Evolutionary conservation across 306 rosid species (phyloP), one percentile per base, ranked within the genome.

Genomic region (Carpinus viminea): DNA sequence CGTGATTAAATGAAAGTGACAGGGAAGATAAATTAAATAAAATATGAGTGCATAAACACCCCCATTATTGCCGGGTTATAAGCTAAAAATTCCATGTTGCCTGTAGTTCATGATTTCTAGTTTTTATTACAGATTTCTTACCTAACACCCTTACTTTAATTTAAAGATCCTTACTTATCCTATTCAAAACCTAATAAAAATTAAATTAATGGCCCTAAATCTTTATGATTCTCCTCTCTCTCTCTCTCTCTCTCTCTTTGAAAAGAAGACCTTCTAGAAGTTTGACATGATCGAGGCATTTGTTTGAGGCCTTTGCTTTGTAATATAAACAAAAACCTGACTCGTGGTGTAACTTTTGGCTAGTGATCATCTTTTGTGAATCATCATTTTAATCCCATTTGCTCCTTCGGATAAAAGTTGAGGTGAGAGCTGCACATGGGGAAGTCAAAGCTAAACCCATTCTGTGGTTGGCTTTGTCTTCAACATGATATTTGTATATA

Each of bases 1-100:
- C 45, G 31, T 76, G 28, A n/a, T 66, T 17, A 8, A 9, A 9
- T 66, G 47, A 4, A 28, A 62, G 75, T 9, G 72, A 61, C 34
- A 53, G 56, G 50, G 50, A 9, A 81, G 77, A 57, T 65, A 53
- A 72, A 80, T n/a, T 24, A 52, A 55, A 64, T 59, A 68, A 45
- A 36, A 55, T 62, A 73, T 65, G 74, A 52, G 73, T 17, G 34
- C 38, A 66, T 24, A 48, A 77, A 73, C 79, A 43, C 85, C 82
- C 66, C 82, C 79, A 82, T 74, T 77, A 82, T 78, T 78, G 85
- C 73, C 82, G 79, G 82, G 76, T 78, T 73, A 78, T 57, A 73
- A 56, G 82, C 82, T 65, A 73, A 73, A 62, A 68, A 45, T 64
- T 54, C 75, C 38, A 20, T 47, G 72, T 36, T 24, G 68, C 68